These are phyloP conservation scores for Acacia acuminata DNA, from an alignment of 306 rosid genomes.

Conservation along the genomic window DNA sequence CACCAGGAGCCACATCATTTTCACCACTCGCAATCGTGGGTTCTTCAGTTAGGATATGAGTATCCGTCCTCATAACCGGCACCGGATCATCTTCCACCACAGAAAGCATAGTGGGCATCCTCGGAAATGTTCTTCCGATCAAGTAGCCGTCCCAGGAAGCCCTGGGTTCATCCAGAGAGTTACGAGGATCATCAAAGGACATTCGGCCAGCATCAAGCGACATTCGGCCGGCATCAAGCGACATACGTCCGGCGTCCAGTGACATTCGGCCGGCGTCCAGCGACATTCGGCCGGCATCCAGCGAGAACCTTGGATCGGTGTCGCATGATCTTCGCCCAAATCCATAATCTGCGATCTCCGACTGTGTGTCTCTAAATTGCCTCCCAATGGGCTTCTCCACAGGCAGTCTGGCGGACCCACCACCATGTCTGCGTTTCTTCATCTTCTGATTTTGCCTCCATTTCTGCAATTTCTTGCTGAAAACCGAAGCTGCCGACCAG, in stretches of 20 bases:
- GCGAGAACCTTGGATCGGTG: constrained; percentile 95
- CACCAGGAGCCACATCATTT: constrained; percentile 70
- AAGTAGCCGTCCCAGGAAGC: constrained; percentile 98
- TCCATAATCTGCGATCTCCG: constrained; percentile 98
- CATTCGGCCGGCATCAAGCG: constrained; percentile 40
- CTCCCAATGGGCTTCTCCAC: constrained; percentile 94
- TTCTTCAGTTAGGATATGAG: constrained; percentile 84
- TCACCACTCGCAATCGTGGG: constrained; percentile 53
- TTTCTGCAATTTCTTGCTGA: constrained; percentile 94
- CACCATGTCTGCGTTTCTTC: constrained; percentile 79
- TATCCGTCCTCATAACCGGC: constrained; percentile 63
- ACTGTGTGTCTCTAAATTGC: constrained; percentile 95
- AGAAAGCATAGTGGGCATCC: constrained; percentile 92
- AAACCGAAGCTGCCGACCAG: constrained; percentile 97
- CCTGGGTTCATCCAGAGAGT: constrained; percentile 90
- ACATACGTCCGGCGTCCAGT: constrained; percentile 46
- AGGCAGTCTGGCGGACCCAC: constrained; percentile 74
- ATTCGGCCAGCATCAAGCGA: constrained; percentile 82
- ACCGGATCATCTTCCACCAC: constrained; percentile 96
- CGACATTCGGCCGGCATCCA: constrained; percentile 74
- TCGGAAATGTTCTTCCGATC: constrained; percentile 61
- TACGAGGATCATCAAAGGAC: constrained; percentile 85
- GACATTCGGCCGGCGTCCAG: constrained; percentile 75
- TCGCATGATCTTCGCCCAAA: constrained; percentile 97
- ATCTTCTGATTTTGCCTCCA: constrained; percentile 98